Percentiles rank a stretch among this genome's conserved stretches.
Evolutionary conservation across 805 yeast genomes (phyloP).

Genomic region (Lachancea kluyveri): DNA sequence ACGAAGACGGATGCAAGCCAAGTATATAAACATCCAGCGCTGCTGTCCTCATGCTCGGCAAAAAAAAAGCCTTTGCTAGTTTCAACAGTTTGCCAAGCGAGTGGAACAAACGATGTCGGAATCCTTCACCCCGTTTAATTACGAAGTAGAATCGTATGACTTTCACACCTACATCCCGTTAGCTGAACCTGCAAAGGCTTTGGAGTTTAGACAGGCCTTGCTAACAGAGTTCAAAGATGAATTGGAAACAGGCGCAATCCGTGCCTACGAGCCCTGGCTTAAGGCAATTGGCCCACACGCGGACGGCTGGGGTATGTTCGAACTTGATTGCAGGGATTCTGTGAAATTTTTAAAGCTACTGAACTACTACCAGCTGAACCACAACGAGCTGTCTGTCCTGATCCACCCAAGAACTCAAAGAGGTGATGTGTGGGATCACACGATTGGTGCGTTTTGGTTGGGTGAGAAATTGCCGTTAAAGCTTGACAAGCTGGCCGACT

Average conservation of each 20-base stretch:
- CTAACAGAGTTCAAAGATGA: slow-evolving; percentile 38
- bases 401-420: slow-evolving; percentile 48
- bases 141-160: slow-evolving; percentile 39
- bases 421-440: slow-evolving; percentile 40
- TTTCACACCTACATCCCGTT: slow-evolving; percentile 47
- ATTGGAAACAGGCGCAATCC: slow-evolving; percentile 32
- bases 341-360: slow-evolving; percentile 39
- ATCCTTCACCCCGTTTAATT: slow-evolving; percentile 15
- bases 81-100: too few relatives aligned
- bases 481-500: too few relatives aligned
- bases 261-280: slow-evolving; percentile 42
- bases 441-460: slow-evolving; percentile 50
- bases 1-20: too few relatives aligned
- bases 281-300: slow-evolving; percentile 56
- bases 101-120: too few relatives aligned
- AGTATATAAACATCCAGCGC: too few relatives aligned
- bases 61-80: too few relatives aligned
- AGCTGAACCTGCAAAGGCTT: slow-evolving; percentile 32
- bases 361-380: slow-evolving; percentile 48
- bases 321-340: slow-evolving; percentile 44
- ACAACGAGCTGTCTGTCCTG: slow-evolving; percentile 45
- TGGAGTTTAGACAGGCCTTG: slow-evolving; percentile 35
- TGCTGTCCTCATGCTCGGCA: too few relatives aligned
- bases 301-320: slow-evolving; percentile 44
- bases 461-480: slow-evolving; percentile 37